Evolutionary conservation across 208 protist genomes (phyloP).

Genomic region (Leishmania major): DNA sequence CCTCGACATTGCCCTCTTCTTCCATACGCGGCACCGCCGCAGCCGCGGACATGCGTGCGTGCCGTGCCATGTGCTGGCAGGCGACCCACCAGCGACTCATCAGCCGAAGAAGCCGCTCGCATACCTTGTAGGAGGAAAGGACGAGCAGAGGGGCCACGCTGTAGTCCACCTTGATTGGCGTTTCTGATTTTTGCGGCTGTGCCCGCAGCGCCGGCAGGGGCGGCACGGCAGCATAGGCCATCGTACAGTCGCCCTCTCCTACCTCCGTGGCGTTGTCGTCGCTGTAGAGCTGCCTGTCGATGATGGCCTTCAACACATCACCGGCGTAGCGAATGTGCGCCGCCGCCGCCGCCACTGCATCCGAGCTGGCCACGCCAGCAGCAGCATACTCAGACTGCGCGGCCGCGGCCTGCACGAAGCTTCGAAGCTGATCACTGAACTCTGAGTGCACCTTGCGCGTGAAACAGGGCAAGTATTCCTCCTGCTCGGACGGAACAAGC

Average conservation of each 20-base stretch:
- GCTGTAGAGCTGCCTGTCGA: constrained; percentile 19
- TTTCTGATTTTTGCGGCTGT: background rate
- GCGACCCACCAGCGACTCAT: constrained; percentile 22
- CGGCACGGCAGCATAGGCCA: constrained; percentile 5
- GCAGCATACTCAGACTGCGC: background rate
- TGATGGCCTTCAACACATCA: constrained; percentile 3
- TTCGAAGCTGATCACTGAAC: constrained; percentile 6
- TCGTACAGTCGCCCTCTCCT: constrained; percentile 25
- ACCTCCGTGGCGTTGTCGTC: constrained; percentile 7
- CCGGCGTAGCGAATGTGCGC: constrained; percentile 19
- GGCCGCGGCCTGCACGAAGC: background rate
- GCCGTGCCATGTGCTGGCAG: constrained; percentile 1
- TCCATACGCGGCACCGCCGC: background rate
- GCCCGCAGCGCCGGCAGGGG: background rate
- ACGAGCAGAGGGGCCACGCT: constrained; percentile 20
- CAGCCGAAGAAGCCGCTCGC: constrained; percentile 8
- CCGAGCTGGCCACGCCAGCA: background rate
- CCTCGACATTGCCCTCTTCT: background rate
- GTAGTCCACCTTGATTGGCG: constrained; percentile 3
- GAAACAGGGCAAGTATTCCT: constrained; percentile 13
- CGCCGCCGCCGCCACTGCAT: background rate
- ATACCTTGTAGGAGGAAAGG: constrained; percentile 16
- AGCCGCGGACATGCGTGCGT: background rate
- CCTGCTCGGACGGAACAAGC: constrained; percentile 26
- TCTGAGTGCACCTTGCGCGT: constrained; percentile 4